phyloP scores from a whole-genome alignment of 2,329 filamentous ascomycete species.

The Penicillium glabrum region DNA sequence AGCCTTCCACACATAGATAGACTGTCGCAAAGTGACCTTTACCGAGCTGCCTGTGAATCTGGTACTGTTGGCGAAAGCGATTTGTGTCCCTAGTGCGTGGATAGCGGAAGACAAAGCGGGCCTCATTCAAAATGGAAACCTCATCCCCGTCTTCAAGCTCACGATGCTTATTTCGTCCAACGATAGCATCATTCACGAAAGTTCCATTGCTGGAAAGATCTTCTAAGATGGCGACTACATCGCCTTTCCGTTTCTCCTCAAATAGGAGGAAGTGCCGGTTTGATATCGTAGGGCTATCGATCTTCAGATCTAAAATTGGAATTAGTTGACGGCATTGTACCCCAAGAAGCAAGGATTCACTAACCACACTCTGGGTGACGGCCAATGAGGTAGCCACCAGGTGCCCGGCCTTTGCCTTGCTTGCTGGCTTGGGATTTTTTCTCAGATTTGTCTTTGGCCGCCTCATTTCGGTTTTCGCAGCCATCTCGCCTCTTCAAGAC shows the following conservation, averaged over 20 bases:
- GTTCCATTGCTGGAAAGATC: slow-evolving; percentile 96
- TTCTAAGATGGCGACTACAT: slow-evolving; percentile 72
- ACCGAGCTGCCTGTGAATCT: slow-evolving; percentile 77
- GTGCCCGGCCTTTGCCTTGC: slow-evolving; percentile 56
- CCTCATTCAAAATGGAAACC: slow-evolving; percentile 80
- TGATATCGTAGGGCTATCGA: slow-evolving; percentile 78
- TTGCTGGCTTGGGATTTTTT: slow-evolving; percentile 52
- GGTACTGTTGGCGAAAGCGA: slow-evolving; percentile 83
- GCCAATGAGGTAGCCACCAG: slow-evolving; percentile 86
- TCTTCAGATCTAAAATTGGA: slow-evolving; percentile 60
- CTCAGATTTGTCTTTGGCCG: slow-evolving; percentile 34
- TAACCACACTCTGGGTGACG: slow-evolving; percentile 90
- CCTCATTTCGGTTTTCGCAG: slow-evolving; percentile 56
- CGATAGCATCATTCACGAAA: slow-evolving; percentile 86
- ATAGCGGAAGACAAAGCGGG: slow-evolving; percentile 89
- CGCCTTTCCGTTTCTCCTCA: slow-evolving; percentile 58
- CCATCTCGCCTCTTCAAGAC: slow-evolving; percentile 73
- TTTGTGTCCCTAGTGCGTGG: slow-evolving; percentile 72
- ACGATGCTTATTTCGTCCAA: slow-evolving; percentile 88
- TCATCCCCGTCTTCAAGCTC: slow-evolving; percentile 89
- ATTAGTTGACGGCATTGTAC: slow-evolving; percentile 13
- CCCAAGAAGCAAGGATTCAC: slow-evolving; percentile 34
- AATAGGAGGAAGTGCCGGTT: slow-evolving; percentile 66
- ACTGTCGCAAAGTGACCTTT: slow-evolving; percentile 96
- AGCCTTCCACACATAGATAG: slow-evolving; percentile 84